These are phyloP conservation scores for Telopea speciosissima DNA, from an alignment of 177 flowering plant genomes.

Conservation along the genomic window DNA sequence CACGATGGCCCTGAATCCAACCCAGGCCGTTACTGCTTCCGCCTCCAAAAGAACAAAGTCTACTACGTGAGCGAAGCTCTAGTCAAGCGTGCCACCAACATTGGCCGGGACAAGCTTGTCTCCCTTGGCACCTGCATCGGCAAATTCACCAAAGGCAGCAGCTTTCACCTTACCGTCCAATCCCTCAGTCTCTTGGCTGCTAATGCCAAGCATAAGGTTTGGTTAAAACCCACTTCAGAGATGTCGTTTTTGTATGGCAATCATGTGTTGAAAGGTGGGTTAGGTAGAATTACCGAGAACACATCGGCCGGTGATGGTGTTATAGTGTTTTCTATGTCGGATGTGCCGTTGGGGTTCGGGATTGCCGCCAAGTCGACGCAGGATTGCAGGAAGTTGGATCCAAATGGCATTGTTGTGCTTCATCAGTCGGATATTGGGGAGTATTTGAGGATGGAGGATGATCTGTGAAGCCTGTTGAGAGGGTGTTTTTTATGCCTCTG, in stretches of 20 bases:
- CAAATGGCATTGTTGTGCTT: constrained; percentile 66
- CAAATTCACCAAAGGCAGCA: constrained; percentile 56
- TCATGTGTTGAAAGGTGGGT: constrained; percentile 12
- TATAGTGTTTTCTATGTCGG: constrained; percentile 62
- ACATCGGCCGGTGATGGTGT: constrained; percentile 57
- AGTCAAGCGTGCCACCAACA: constrained; percentile 70
- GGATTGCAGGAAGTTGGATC: constrained; percentile 69
- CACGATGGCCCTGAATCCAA: constrained; percentile 52
- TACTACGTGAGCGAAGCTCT: constrained; percentile 58
- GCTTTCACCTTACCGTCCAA: constrained; percentile 51
- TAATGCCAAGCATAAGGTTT: constrained; percentile 65
- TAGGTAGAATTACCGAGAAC: constrained; percentile 53
- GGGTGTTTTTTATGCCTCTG: neutral
- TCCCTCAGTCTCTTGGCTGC: constrained; percentile 39
- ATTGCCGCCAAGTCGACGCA: constrained; percentile 52
- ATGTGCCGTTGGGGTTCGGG: constrained; percentile 69
- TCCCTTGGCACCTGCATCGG: constrained; percentile 67
- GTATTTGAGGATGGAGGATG: constrained; percentile 71
- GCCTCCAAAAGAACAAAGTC: constrained; percentile 58
- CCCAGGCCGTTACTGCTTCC: constrained; percentile 62
- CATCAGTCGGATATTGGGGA: constrained; percentile 68
- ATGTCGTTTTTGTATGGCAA: constrained; percentile 71
- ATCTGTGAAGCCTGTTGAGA: constrained; percentile 30
- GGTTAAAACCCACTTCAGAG: constrained; percentile 77
- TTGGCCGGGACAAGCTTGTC: constrained; percentile 44